A percentile compares a stretch with the other conserved stretches of the same genome.
Conservation (phyloP, 306 rosid genomes). For the Myrica gale region DNA sequence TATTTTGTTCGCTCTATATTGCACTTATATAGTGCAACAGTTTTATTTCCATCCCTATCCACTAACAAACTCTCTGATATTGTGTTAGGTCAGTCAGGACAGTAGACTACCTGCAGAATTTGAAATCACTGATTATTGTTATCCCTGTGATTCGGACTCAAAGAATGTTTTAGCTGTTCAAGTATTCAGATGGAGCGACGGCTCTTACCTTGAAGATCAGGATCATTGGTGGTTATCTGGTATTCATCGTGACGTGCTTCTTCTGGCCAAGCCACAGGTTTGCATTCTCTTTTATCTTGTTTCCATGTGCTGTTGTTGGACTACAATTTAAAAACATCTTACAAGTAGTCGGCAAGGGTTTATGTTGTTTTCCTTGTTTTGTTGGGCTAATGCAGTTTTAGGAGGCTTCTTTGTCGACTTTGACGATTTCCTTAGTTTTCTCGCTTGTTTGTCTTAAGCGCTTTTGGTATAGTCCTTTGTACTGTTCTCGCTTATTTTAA, state of each 20-base stretch:
- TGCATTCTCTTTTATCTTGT: conserved; percentile 23
- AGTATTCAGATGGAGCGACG: conserved; percentile 95
- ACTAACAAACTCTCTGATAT: conserved; percentile 33
- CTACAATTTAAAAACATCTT: background rate
- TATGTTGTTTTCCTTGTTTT: too few species aligned
- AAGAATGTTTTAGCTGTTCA: conserved; percentile 87
- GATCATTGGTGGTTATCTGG: conserved; percentile 98
- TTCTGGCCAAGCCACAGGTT: conserved; percentile 88
- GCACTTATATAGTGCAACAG: background rate
- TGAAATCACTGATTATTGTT: conserved; percentile 84
- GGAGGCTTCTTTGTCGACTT: too few species aligned
- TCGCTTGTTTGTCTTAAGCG: too few species aligned
- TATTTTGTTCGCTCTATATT: background rate
- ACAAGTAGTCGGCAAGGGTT: too few species aligned
- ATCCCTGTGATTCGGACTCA: conserved; percentile 60
- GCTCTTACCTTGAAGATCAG: conserved; percentile 95
- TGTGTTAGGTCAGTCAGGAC: conserved; percentile 84
- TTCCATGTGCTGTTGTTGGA: background rate
- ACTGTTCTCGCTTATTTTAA: too few species aligned
- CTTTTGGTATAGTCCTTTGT: too few species aligned
- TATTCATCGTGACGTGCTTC: conserved; percentile 91
- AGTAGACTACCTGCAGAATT: conserved; percentile 94
- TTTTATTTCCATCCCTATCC: conserved; percentile 5
- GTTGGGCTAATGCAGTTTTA: too few species aligned
- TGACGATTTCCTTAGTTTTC: too few species aligned